These are phyloP conservation scores for Fusarium stilboides DNA, from an alignment of 2,329 filamentous ascomycete species.

Conservation along the genomic window DNA sequence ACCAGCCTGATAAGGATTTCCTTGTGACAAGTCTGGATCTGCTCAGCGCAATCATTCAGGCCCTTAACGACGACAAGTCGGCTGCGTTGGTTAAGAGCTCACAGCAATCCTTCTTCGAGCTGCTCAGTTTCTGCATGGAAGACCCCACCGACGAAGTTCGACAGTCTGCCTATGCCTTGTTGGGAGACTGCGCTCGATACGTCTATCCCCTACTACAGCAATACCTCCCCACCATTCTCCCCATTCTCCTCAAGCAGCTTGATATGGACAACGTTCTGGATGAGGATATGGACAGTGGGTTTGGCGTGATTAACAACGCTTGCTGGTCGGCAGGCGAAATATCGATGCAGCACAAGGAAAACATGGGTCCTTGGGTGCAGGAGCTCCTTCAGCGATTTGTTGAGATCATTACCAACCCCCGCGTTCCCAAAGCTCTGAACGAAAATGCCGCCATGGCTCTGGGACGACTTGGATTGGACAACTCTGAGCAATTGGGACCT, in stretches of 20 bases:
- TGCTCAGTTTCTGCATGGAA: conserved; percentile 92
- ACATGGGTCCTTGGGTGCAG: conserved; percentile 83
- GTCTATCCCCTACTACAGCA: conserved; percentile 86
- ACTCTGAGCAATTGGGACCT: conserved; percentile 81
- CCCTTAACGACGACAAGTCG: conserved; percentile 81
- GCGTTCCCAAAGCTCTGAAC: conserved; percentile 87
- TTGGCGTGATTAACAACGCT: conserved; percentile 97
- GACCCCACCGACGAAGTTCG: conserved; percentile 92
- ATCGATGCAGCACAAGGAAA: conserved; percentile 81
- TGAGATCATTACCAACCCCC: conserved; percentile 86
- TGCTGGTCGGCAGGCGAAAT: conserved; percentile 98
- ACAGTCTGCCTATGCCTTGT: conserved; percentile 94
- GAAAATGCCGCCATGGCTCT: conserved; percentile 97
- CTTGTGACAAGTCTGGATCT: conserved; percentile 95
- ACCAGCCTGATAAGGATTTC: conserved; percentile 96
- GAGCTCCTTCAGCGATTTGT: conserved; percentile 83
- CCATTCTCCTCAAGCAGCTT: conserved; percentile 87
- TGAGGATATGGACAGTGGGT: conserved; percentile 86
- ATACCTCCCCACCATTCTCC: conserved; percentile 80
- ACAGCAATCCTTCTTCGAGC: conserved; percentile 89
- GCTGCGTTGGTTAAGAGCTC: conserved; percentile 82
- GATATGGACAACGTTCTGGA: conserved; percentile 83
- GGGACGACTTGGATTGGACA: conserved; percentile 87
- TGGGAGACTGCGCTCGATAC: conserved; percentile 95
- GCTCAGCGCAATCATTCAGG: conserved; percentile 92